Base-by-base conservation (phyloP, 1,139 yeast species). In the Yamadazyma kanchanaburiensis region DNA sequence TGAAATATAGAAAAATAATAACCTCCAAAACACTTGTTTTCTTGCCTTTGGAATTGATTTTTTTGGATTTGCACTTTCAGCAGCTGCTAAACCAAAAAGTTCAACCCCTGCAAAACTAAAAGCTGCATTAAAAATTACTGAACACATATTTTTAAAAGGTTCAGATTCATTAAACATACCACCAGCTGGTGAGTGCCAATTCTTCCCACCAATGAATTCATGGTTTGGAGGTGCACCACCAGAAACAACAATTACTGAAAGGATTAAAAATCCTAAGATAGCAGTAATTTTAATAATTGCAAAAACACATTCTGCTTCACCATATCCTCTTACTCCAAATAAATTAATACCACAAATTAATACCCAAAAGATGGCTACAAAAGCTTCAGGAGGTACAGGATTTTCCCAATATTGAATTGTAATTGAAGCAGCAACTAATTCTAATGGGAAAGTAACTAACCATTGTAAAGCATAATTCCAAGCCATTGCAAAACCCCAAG, bases 71-170 rank as follows among this genome's bases (percentile, higher is more conserved):
- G 51, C 46, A 13, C 58, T 47, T 43, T 58, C 64, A 20, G 60
- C 61, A 11, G 65, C 59, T 6, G 64, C 64, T 15, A 60, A 46
- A 10, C 65, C 65, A 33, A 58, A 58, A 22, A 60, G 47, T 42
- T 58, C 62, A 13, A 43, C 43, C 24, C 51, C 49, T 19, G 59
- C 86, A 49, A 85, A 81, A 3, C 95, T 79, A 57, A 85, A 87
- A 5, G 95, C 94, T 20, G 94, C 91, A 22, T 82, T 79, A 33
- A 86, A 88, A 46, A 87, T 82, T 20, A 83, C 85, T n/a, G 84
- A 64, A 47, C 87, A 77, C 28, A 84, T 77, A 45, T 95, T 95
- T 50, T 86, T 86, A 76, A 84, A 33, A 2, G 62, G 60, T 21
- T 50, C 51, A 3, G 37, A 39, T 4, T 42, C 37, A 35, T 57